Evolutionary conservation across 2,329 filamentous ascomycete genomes (phyloP).

Genomic region (Fusarium sp.): DNA sequence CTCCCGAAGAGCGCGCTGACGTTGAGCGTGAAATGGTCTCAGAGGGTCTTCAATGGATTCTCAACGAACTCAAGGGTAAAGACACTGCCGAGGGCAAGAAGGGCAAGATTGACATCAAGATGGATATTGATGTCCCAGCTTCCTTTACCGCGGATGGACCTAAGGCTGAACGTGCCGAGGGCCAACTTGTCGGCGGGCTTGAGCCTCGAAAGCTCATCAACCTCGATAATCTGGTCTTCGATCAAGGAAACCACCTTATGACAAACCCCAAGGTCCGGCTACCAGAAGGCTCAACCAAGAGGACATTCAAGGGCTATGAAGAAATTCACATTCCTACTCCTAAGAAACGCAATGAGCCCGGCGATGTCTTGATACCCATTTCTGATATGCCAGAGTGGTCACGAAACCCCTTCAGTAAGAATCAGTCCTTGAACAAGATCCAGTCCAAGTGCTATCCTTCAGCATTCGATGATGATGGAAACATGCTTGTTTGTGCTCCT

Average conservation of each 20-base stretch:
- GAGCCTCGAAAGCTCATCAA: slow-evolving; percentile 91
- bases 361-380: slow-evolving; percentile 84
- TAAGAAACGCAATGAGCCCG: slow-evolving; percentile 84
- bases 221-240: slow-evolving; percentile 94
- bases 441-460: slow-evolving; percentile 93
- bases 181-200: slow-evolving; percentile 80
- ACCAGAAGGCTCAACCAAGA: slow-evolving; percentile 93
- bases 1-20: slow-evolving; percentile 76
- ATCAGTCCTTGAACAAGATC: slow-evolving; percentile 91
- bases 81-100: slow-evolving; percentile 67
- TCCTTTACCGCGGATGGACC: slow-evolving; percentile 61
- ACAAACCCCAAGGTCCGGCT: slow-evolving; percentile 97
- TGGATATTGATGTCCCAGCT: slow-evolving; percentile 85
- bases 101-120: slow-evolving; percentile 86
- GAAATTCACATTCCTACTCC: slow-evolving; percentile 97
- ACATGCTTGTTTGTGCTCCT: slow-evolving; percentile 97
- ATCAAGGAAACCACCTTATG: slow-evolving; percentile 98
- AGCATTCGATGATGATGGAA: slow-evolving; percentile 93
- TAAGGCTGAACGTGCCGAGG: slow-evolving; percentile 69
- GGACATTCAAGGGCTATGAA: slow-evolving; percentile 97
- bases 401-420: slow-evolving; percentile 82
- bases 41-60: slow-evolving; percentile 84
- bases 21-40: slow-evolving; percentile 93
- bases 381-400: slow-evolving; percentile 94
- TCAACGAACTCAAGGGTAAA: slow-evolving; percentile 88